A percentile compares a stretch with the other conserved stretches of the same genome.
Evolutionary conservation across 1,284 basidiomycete genomes (phyloP).

Genomic region (Chalciporus sp.): DNA sequence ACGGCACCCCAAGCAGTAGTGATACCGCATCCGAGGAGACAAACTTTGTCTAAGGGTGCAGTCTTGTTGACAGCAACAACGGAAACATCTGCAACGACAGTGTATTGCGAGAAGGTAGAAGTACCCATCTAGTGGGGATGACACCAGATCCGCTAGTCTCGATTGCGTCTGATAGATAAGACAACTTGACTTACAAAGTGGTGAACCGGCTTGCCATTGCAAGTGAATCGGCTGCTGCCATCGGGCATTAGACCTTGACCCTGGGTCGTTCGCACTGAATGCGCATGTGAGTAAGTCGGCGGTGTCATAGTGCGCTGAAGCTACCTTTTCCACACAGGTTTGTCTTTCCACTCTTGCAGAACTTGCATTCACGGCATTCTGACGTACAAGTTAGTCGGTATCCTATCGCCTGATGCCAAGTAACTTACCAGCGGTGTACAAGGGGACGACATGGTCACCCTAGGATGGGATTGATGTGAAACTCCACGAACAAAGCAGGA

Average conservation of each 20-base stretch:
- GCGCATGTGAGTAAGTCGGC: constrained; percentile 10
- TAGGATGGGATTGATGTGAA: constrained; percentile 29
- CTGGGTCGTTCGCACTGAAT: constrained; percentile 85
- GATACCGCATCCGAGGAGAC: constrained; percentile 94
- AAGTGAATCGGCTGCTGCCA: constrained; percentile 87
- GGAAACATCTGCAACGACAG: constrained; percentile 96
- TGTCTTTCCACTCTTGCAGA: constrained; percentile 99
- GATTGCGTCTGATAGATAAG: background rate
- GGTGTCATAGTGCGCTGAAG: constrained; percentile 5
- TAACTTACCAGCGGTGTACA: constrained; percentile 83
- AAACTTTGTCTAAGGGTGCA: constrained; percentile 93
- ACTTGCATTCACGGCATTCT: constrained; percentile 97
- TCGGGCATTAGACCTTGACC: constrained; percentile 98
- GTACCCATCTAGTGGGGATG: constrained; percentile 82
- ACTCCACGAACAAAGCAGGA: background rate
- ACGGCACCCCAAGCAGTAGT: constrained; percentile 97
- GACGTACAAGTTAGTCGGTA: constrained; percentile 9
- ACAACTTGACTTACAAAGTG: constrained; percentile 79
- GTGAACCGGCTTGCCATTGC: constrained; percentile 84
- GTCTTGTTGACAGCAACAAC: constrained; percentile 88
- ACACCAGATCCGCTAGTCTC: background rate
- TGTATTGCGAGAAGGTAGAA: constrained; percentile 99
- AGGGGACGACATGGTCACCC: constrained; percentile 93
- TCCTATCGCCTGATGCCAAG: background rate
- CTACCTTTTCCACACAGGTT: constrained; percentile 89